Percentiles rank a stretch among this genome's conserved stretches.
Evolutionary conservation across 345 rosid species (phyloP).

Genomic region (Rhodamnia rubescens): DNA sequence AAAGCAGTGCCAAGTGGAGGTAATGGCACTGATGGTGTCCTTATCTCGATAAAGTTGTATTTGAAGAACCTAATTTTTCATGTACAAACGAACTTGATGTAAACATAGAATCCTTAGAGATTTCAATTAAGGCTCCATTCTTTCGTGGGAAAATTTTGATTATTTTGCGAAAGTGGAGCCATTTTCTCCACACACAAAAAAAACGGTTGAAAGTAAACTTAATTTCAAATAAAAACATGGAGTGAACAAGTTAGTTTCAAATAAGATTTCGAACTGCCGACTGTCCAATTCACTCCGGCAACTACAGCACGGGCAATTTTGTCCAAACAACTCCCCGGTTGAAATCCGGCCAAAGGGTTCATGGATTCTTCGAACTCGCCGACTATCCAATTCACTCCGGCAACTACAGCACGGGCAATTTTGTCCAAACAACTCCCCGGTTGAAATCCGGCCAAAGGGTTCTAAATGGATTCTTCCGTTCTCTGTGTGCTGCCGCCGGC

Average conservation of each 20-base stretch:
- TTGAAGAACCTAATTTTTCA: not conserved
- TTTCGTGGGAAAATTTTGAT: not conserved
- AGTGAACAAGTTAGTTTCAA: not conserved
- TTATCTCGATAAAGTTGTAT: not conserved
- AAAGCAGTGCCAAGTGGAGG: not conserved
- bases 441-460: not conserved
- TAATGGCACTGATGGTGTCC: not conserved
- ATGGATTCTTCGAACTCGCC: not conserved
- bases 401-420: rapidly evolving
- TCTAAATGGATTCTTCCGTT: not conserved
- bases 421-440: too few relatives aligned
- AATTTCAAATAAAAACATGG: not conserved
- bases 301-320: rapidly evolving
- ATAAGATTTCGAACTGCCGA: not conserved
- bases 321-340: too few relatives aligned
- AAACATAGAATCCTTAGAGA: not conserved
- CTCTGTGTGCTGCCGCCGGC: not conserved
- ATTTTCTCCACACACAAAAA: too few relatives aligned
- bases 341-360: not conserved
- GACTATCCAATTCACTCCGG: rapidly evolving
- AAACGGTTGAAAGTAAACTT: not conserved
- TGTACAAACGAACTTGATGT: not conserved
- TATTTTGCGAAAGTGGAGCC: not conserved
- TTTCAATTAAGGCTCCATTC: too few relatives aligned
- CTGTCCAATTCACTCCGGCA: rapidly evolving